Percentiles rank a stretch among this genome's conserved stretches.
Evolutionary conservation across 1,284 basidiomycete genomes (phyloP).

Genomic region (Cryptococcus sp.): DNA sequence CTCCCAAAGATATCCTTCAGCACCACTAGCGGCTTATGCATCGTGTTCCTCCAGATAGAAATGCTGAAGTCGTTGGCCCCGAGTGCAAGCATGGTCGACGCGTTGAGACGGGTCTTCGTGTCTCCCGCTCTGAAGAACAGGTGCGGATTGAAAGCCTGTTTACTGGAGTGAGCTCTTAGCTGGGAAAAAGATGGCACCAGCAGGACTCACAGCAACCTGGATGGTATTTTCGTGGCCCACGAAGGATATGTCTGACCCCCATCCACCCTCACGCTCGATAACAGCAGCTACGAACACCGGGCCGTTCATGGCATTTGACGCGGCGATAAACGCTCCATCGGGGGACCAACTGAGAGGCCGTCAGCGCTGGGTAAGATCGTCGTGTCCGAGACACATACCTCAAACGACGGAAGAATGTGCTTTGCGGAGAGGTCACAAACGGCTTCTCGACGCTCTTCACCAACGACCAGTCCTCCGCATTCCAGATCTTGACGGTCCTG

Average conservation of each 20-base stretch:
- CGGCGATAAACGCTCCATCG: constrained; percentile 95
- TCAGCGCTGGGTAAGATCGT: neutral
- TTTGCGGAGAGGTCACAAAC: constrained; percentile 88
- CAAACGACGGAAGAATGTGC: constrained; percentile 88
- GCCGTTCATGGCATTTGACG: constrained; percentile 95
- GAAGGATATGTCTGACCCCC: constrained; percentile 85
- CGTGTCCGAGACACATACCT: constrained; percentile 57
- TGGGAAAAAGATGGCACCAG: constrained; percentile 4
- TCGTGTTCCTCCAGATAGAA: constrained; percentile 91
- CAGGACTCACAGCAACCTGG: constrained; percentile 74
- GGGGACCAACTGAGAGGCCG: constrained; percentile 78
- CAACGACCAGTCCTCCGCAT: constrained; percentile 84
- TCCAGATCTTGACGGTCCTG: constrained; percentile 93
- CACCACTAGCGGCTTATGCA: constrained; percentile 82
- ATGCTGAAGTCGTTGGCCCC: constrained; percentile 77
- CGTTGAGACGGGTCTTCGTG: constrained; percentile 27
- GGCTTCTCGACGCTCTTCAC: constrained; percentile 82
- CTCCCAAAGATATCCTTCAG: constrained; percentile 90
- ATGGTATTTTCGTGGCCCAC: constrained; percentile 98
- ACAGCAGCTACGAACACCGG: constrained; percentile 97
- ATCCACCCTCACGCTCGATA: constrained; percentile 71
- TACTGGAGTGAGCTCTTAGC: neutral
- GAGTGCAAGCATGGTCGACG: constrained; percentile 67
- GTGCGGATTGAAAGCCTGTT: constrained; percentile 82
- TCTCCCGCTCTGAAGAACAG: constrained; percentile 71